Conservation (phyloP, 2,329 filamentous ascomycete genomes). For the Didymella glomerata region DNA sequence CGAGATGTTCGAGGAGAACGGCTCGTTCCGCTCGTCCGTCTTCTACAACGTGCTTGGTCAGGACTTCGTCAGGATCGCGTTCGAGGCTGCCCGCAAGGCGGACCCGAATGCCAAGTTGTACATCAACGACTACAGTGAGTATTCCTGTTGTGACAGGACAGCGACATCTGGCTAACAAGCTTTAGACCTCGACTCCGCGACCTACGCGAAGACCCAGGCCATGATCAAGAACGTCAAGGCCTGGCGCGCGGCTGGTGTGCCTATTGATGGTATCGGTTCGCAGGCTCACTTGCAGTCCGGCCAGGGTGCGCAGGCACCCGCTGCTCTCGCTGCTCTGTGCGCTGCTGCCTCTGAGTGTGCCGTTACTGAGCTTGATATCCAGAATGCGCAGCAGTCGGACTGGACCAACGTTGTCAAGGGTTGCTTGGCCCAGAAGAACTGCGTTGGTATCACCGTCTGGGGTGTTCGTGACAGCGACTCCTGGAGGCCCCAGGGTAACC, state of each 20-base stretch:
- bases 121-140: conserved; percentile 71
- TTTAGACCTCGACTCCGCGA: conserved; percentile 66
- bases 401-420: conserved; percentile 65
- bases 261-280: conserved; percentile 71
- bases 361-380: conserved; percentile 75
- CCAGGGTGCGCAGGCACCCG: conserved; percentile 57
- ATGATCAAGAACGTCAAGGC: conserved; percentile 69
- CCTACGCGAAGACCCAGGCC: conserved; percentile 65
- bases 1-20: conserved; percentile 71
- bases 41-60: conserved; percentile 73
- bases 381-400: conserved; percentile 64
- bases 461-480: conserved; percentile 58
- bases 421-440: conserved; percentile 68
- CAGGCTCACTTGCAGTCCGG: conserved; percentile 58
- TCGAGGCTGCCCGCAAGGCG: conserved; percentile 71
- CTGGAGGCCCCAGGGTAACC: conserved; percentile 55
- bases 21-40: conserved; percentile 66
- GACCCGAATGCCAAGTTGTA: conserved; percentile 75
- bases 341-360: conserved; percentile 66
- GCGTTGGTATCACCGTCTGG: conserved; percentile 74
- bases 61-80: conserved; percentile 75
- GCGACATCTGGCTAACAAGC: conserved; percentile 40
- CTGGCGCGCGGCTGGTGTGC: conserved; percentile 69
- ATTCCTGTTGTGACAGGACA: conserved; percentile 8
- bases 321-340: conserved; percentile 63